phyloP scores from a whole-genome alignment of 148 eudicot species.

The Mesembryanthemum crystallinum region DNA sequence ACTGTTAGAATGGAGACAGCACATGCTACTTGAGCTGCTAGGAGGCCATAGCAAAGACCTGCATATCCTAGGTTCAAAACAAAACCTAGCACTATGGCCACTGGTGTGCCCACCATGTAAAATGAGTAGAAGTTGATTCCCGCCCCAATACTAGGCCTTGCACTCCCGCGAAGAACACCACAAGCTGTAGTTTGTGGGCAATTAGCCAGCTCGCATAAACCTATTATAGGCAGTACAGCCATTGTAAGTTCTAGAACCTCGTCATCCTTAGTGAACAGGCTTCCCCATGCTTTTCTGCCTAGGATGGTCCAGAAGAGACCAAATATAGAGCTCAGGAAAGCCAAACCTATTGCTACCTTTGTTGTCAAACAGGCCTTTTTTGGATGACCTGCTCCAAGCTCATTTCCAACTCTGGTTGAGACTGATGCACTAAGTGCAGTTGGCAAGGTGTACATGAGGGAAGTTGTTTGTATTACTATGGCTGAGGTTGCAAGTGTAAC shows the following conservation, averaged over 20 bases:
- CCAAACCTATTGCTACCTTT: constrained; percentile 47
- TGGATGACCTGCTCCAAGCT: constrained; percentile 82
- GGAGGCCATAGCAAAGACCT: constrained; percentile 82
- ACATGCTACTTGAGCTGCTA: constrained; percentile 74
- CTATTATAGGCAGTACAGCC: constrained; percentile 67
- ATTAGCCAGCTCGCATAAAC: constrained; percentile 81
- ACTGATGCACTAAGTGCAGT: constrained; percentile 72
- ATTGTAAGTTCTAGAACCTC: constrained; percentile 62
- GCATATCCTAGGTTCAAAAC: constrained; percentile 43
- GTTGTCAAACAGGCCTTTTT: constrained; percentile 62
- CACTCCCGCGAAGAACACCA: constrained; percentile 79
- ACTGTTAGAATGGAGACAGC: constrained; percentile 52
- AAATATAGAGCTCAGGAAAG: constrained; percentile 46
- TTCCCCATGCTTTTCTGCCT: constrained; percentile 68
- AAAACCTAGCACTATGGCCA: constrained; percentile 67
- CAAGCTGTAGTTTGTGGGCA: constrained; percentile 91
- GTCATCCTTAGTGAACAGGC: constrained; percentile 53
- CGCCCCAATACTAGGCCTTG: constrained; percentile 68
- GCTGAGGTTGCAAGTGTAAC: constrained; percentile 76
- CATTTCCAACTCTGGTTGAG: constrained; percentile 80
- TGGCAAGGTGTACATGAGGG: constrained; percentile 79
- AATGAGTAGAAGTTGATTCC: constrained; percentile 74
- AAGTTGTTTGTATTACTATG: constrained; percentile 82
- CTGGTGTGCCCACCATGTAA: constrained; percentile 71
- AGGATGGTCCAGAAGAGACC: constrained; percentile 63